A percentile compares a stretch with the other conserved stretches of the same genome.
Evolutionary conservation across 768 basidiomycete species (phyloP).

Genomic region (Chalciporus chontae): DNA sequence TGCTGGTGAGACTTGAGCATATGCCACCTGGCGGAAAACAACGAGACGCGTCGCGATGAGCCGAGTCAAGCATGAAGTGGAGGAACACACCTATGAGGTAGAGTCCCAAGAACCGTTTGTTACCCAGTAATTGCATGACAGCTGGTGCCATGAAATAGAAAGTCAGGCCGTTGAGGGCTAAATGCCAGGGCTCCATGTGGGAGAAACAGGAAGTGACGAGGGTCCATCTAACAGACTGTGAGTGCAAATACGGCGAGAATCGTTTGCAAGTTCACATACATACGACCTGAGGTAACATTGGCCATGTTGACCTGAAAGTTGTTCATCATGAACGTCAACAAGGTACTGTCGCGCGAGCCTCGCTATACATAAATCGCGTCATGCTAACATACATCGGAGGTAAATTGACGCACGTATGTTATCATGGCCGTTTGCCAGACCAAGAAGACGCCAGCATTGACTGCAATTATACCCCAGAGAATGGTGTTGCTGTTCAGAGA

Average conservation of each 20-base stretch:
- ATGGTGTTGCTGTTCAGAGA: constrained; percentile 49
- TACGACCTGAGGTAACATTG: constrained; percentile 61
- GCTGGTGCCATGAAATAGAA: constrained; percentile 73
- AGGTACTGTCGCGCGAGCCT: constrained; percentile 38
- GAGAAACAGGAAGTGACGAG: constrained; percentile 69
- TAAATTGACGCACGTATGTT: constrained; percentile 32
- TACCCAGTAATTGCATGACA: constrained; percentile 62
- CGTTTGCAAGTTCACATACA: constrained; percentile 40
- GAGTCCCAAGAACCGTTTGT: constrained; percentile 61
- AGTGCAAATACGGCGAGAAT: neutral
- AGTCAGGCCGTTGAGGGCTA: constrained; percentile 74
- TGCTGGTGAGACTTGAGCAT: constrained; percentile 46
- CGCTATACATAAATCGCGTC: constrained; percentile 20
- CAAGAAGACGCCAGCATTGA: constrained; percentile 60
- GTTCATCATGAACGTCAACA: constrained; percentile 47
- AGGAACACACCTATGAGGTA: constrained; percentile 62
- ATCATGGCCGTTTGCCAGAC: constrained; percentile 48
- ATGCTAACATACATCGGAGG: neutral
- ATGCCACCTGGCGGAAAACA: constrained; percentile 50
- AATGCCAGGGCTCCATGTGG: constrained; percentile 56
- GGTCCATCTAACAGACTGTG: constrained; percentile 57
- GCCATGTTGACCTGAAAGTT: constrained; percentile 63
- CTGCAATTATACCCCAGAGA: constrained; percentile 60
- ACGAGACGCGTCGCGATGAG: neutral
- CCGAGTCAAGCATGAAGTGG: neutral